Evolutionary conservation across 345 rosid species (phyloP).

Genomic region (Syzygium grande): DNA sequence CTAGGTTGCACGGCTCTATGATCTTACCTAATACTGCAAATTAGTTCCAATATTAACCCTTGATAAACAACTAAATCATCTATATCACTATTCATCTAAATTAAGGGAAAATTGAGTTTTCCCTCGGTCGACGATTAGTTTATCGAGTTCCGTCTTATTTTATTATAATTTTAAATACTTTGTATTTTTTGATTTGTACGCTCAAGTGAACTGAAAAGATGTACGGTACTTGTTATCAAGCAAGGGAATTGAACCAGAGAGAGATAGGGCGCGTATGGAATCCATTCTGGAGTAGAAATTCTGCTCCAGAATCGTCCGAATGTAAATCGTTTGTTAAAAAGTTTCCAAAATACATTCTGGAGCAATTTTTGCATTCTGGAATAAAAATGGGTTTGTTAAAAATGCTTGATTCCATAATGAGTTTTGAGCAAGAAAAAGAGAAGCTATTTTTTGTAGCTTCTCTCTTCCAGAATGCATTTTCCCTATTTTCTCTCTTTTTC

Average conservation of each 20-base stretch:
- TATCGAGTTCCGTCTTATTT: accelerated
- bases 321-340: too few relatives aligned
- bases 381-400: too few relatives aligned
- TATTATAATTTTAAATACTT: neutral
- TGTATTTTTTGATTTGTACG: accelerated
- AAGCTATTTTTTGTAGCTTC: too few relatives aligned
- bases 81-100: neutral
- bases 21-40: neutral
- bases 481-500: too few relatives aligned
- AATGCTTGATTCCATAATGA: too few relatives aligned
- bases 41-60: neutral
- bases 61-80: neutral
- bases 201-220: neutral
- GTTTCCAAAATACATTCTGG: too few relatives aligned
- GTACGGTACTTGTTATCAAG: neutral
- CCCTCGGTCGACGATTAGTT: accelerated
- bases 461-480: too few relatives aligned
- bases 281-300: too few relatives aligned
- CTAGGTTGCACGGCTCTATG: neutral
- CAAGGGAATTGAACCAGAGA: neutral
- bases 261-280: too few relatives aligned
- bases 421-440: too few relatives aligned
- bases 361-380: too few relatives aligned
- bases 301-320: too few relatives aligned
- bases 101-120: neutral